Evolutionary conservation across 805 yeast species (phyloP), one percentile per base, ranked within the genome.

Genomic region (Kuraishia capsulata): DNA sequence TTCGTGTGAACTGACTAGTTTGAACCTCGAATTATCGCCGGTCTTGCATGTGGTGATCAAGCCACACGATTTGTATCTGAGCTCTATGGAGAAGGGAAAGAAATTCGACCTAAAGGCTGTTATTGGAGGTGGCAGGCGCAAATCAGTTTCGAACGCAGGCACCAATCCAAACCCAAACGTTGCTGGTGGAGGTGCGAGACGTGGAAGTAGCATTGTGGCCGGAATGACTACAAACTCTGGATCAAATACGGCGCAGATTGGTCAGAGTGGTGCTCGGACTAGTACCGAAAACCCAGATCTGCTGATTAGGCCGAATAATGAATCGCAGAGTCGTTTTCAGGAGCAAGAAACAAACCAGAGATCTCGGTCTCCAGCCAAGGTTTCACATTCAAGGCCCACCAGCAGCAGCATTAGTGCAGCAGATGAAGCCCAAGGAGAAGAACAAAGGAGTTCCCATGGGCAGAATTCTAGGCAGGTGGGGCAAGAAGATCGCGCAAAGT

Each of bases 21-120:
- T 59, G 21, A 50, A 56, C 37, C 25, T 57, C 4, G 35, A 23
- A 1, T 17, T 48, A 5, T 57, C 61, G 4, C 51, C 52, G 2
- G 42, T 56, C 1, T 24, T 58, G 3, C 63, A 58, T 38, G 37
- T 58, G n/a, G 35, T 56, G 2, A 43, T 58, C n/a, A 56, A 47
- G 39, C 58, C 59, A 2, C 18, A 42, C 5, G 57, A 53, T 13
- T 48, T 47, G 33, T 16, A 18, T 35, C 14, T 8, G 20, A 23
- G 17, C 17, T 10, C 37, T 5, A 20, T 38, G 13, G 49, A 47
- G 11, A 49, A 47, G 30, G 14, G 11, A 17, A 44, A 45, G 35
- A 48, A 38, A 33, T 44, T 50, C 23, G 54, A 53, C 21, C 19
- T 50, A 9, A 46, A 44, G 30, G 37, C 13, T 10, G 33, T 36